A percentile compares a stretch with the other conserved stretches of the same genome.
These are phyloP conservation scores for Crassisporium funariophilum DNA, from an alignment of 768 basidiomycete genomes.

Conservation along the genomic window DNA sequence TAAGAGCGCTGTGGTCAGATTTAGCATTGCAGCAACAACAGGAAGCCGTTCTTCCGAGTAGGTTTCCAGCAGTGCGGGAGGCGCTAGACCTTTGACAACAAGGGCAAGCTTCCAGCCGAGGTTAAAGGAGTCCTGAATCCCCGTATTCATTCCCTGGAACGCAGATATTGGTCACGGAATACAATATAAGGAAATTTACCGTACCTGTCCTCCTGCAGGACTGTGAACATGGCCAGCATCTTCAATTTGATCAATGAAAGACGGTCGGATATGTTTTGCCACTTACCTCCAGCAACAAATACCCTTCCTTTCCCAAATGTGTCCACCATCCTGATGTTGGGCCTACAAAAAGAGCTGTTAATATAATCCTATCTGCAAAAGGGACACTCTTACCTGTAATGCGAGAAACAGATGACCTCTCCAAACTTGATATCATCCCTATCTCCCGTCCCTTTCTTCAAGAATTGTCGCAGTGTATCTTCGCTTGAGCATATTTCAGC, in stretches of 20 bases:
- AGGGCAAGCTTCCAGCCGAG: slow-evolving; percentile 41
- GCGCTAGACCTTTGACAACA: slow-evolving; percentile 30
- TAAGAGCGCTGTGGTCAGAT: slow-evolving; percentile 25
- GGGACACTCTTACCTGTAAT: slow-evolving; percentile 11
- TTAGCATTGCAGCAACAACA: slow-evolving; percentile 39
- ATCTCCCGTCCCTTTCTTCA: slow-evolving; percentile 19
- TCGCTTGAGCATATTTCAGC: slow-evolving; percentile 10
- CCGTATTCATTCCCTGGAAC: slow-evolving; percentile 32
- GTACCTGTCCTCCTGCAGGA: slow-evolving; percentile 32
- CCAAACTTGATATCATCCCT: slow-evolving; percentile 33
- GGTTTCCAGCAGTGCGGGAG: slow-evolving; percentile 28
- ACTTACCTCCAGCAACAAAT: slow-evolving; percentile 46
- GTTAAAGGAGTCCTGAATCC: slow-evolving; percentile 37
- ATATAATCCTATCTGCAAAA: background rate
- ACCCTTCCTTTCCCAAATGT: slow-evolving; percentile 41
- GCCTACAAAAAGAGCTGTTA: background rate
- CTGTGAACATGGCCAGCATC: slow-evolving; percentile 48
- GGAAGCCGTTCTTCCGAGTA: slow-evolving; percentile 38
- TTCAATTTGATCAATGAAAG: slow-evolving; percentile 9
- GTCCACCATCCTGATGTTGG: slow-evolving; percentile 38
- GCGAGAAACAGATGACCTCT: slow-evolving; percentile 24
- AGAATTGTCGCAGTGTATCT: background rate
- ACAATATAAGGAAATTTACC: background rate
- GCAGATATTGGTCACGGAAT: background rate
- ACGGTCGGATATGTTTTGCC: background rate